Base-by-base conservation (phyloP, 352 stramenopile genomes). In the Phytopythium chamaehyphon region DNA sequence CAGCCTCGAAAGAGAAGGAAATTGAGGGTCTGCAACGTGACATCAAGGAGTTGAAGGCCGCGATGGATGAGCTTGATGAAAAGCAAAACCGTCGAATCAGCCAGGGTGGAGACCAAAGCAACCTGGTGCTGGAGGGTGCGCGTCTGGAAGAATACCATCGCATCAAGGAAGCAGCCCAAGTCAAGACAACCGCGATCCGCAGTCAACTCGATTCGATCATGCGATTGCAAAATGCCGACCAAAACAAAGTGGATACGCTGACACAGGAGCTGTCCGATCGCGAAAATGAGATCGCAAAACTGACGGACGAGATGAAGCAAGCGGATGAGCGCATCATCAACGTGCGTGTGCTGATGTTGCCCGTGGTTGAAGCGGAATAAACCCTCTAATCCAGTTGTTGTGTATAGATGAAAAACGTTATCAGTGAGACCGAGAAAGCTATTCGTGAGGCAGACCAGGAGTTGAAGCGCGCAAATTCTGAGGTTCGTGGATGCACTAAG, bases 1-100 rank as follows among this genome's bases (percentile, higher is more conserved):
- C 84, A 16, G 59, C 88, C n/a, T 88, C 88, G 28, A 93, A 98
- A 53, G 61, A 68, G 0, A 68, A 69, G 7, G 90, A 98, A 67
- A 76, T 94, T 6, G 80, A 90, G 12, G 85, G 69, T 5, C 70
- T 98, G 28, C 67, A 82, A 8, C 74, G 51, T 12, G 83, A 95
- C 58, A 40, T 96, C 19, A 33, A 73, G 22, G 78, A 93, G 8
- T 57, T 96, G 14, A 73, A 76, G 10, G 66, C 63, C 4, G 81
- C 76, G 3, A 86, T 85, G 39, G 55, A 49, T 2, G 71, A 89
- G 10, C 53, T 91, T 3, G 82, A 89, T 44, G 61, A 66, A 40
- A 62, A 65, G 28, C 64, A 71, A 37, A 66, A 49, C n/a, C 47
- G 64, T 19, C 63, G 58, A 31, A 46, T 37, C 19, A 59, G 59